Base-by-base conservation (phyloP, 345 rosid genomes). In the Lepidium sativum region DNA sequence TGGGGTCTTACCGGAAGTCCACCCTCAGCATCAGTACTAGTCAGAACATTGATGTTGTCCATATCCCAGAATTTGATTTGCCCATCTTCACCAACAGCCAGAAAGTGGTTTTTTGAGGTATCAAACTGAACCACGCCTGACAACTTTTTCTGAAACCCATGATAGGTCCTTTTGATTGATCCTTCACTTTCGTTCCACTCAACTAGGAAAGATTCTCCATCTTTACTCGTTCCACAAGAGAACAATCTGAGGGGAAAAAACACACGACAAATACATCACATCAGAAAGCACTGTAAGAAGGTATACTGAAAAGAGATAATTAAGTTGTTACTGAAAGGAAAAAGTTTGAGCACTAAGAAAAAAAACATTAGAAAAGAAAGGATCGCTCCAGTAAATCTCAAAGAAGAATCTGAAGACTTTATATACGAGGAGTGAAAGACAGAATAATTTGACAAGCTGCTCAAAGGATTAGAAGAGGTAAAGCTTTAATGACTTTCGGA, bases 161-260 rank as follows among this genome's bases (percentile, higher is more conserved):
- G 1, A 71, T 87, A 92, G 16, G 69, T 74, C 84, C 95, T 87
- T 81, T 80, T 89, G 60, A 89, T 80, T 35, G 92, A 82, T 75
- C 95, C 96, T 80, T 92, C 95, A 65, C 95, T 89, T 73, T 87
- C 95, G 70, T 89, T 89, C 98, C 95, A 89, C 73, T 92, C 98
- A 71, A 92, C 96, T 15, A 92, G 81, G 78, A 27, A 79, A 50
- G 87, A 80, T 8, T 85, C 92, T 57, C 98, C 96, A 4, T 89
- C 98, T 82, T 87, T 87, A 73, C 92, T 92, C 59, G 89, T 84
- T 66, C 97, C 97, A 68, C 92, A 90, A 70, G 97, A 90, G 74
- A 90, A 90, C 72, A 90, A 74, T 78, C 97, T 91, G 77, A 70
- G 60, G 47, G 75, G 21, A 16, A 54, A 59, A 59, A 25, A 23